These are phyloP conservation scores for Nemophila menziesii DNA, from an alignment of 257 asterid genomes.

Conservation along the genomic window DNA sequence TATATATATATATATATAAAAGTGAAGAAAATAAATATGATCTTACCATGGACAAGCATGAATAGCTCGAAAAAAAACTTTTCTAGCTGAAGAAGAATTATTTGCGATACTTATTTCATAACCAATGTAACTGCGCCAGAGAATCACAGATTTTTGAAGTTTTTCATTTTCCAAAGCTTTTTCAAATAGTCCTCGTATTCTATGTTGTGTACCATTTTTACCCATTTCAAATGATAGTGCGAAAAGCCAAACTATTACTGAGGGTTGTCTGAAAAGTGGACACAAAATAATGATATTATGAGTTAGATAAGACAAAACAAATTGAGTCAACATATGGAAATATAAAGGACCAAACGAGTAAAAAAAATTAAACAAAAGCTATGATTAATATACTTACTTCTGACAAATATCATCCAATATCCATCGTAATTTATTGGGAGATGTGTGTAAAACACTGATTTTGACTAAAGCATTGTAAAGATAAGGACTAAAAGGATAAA, in stretches of 20 bases:
- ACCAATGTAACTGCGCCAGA: constrained; percentile 79
- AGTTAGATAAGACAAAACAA: too few species aligned
- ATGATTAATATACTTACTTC: constrained; percentile 40
- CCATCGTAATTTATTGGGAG: constrained; percentile 75
- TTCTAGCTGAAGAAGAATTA: constrained; percentile 61
- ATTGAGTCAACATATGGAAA: too few species aligned
- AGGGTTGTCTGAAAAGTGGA: constrained; percentile 55
- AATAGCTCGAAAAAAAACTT: constrained; percentile 81
- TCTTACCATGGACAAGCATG: constrained; percentile 96
- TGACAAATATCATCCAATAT: constrained; percentile 51
- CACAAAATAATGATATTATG: constrained; percentile 9
- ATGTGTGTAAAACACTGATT: constrained; percentile 55
- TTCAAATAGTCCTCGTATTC: constrained; percentile 80
- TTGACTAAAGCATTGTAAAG: constrained; percentile 50
- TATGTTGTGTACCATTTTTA: constrained; percentile 48
- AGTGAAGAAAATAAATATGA: constrained; percentile 6
- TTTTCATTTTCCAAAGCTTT: constrained; percentile 62
- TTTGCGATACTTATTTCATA: constrained; percentile 47
- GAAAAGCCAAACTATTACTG: constrained; percentile 55
- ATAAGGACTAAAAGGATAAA: constrained; percentile 58
- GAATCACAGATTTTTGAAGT: constrained; percentile 54
- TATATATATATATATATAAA: too few species aligned
- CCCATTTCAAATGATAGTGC: constrained; percentile 70
- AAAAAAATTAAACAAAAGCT: background rate
- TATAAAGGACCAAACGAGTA: constrained; percentile 1